Conservation (phyloP, 1,284 basidiomycete genomes). For the Xerocomus amazonicus region DNA sequence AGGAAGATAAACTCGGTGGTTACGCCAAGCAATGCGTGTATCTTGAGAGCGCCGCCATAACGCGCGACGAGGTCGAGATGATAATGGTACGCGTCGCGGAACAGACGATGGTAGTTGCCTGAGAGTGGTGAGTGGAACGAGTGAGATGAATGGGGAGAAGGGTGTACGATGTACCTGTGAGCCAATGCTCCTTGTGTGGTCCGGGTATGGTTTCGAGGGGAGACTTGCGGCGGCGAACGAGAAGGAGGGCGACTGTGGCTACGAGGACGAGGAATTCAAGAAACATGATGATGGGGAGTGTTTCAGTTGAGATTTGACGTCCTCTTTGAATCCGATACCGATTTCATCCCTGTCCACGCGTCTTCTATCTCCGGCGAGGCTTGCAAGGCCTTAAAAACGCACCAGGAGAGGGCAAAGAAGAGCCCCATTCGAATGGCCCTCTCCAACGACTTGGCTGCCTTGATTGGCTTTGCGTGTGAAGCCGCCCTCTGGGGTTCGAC, state of each 20-base stretch:
- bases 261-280: not conserved
- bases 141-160: not conserved
- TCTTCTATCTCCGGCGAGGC: not conserved
- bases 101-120: conserved; percentile 50
- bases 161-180: conserved; percentile 38
- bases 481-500: conserved; percentile 32
- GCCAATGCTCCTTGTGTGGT: conserved; percentile 33
- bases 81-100: conserved; percentile 46
- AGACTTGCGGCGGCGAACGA: not conserved
- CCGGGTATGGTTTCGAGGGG: conserved; percentile 21
- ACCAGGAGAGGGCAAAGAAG: no score
- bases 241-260: no score
- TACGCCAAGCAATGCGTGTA: conserved; percentile 53
- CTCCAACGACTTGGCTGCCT: conserved; percentile 27
- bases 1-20: not conserved
- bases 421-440: conserved; percentile 14
- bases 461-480: conserved; percentile 35
- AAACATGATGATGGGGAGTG: not conserved
- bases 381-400: no score
- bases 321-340: not conserved
- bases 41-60: conserved; percentile 48
- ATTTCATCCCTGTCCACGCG: not conserved
- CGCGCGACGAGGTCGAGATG: conserved; percentile 41
- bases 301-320: not conserved
- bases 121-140: not conserved